Percentiles rank a stretch among this genome's conserved stretches.
phyloP scores from a whole-genome alignment of 164 flowering plant species.

The Cinnamomum micranthum region DNA sequence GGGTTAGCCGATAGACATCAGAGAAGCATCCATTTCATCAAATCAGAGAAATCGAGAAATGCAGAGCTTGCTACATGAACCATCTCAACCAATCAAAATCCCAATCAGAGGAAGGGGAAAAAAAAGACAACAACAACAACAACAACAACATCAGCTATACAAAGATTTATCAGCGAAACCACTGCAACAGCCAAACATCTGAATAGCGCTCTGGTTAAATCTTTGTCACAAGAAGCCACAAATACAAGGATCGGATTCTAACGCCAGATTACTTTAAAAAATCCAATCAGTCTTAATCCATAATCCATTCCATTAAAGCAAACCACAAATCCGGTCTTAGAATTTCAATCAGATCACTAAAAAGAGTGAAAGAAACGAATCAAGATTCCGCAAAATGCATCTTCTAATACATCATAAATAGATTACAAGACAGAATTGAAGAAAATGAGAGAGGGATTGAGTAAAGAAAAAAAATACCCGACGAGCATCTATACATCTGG shows the following conservation, averaged over 20 bases:
- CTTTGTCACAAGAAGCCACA: too few relatives aligned
- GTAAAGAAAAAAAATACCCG: slow-evolving; percentile 1
- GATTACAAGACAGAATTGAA: not conserved
- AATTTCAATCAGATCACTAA: not conserved
- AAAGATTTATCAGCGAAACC: too few relatives aligned
- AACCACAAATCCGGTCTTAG: not conserved
- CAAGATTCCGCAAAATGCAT: not conserved
- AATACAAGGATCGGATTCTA: too few relatives aligned
- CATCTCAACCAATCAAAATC: not conserved
- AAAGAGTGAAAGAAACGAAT: not conserved
- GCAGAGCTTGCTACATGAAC: not conserved
- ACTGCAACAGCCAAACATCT: too few relatives aligned
- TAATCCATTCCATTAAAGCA: too few relatives aligned
- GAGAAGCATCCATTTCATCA: not conserved
- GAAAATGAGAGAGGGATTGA: not conserved
- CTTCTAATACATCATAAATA: not conserved
- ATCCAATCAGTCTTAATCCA: too few relatives aligned
- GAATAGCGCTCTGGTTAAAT: too few relatives aligned
- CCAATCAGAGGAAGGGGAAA: not conserved
- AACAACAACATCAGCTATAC: too few relatives aligned
- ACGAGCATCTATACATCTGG: slow-evolving; percentile 25
- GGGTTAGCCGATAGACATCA: too few relatives aligned
- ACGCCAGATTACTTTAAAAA: too few relatives aligned
- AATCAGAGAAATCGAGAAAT: not conserved
- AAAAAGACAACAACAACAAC: not conserved